A percentile compares a stretch with the other conserved stretches of the same genome.
These are phyloP conservation scores for Cladosporium sp. DNA, from an alignment of 2,329 filamentous ascomycete species.

Conservation along the genomic window DNA sequence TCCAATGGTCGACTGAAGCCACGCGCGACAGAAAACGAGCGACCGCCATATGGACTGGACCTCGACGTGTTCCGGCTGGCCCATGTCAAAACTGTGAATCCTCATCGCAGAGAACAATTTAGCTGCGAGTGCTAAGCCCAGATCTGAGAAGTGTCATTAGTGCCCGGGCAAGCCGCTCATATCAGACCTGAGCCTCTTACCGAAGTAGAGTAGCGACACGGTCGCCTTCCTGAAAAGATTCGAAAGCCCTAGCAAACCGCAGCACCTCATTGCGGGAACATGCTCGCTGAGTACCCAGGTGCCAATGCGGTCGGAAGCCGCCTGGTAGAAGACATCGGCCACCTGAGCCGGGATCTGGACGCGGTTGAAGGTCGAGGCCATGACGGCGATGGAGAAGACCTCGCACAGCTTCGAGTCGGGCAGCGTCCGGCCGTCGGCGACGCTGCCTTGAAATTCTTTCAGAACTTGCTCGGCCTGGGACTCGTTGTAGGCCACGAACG, in stretches of 20 bases:
- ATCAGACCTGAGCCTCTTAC: not conserved
- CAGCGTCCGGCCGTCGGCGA: not conserved
- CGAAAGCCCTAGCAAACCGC: not conserved
- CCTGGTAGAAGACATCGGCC: not conserved
- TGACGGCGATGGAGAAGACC: not conserved
- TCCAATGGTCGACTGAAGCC: conserved; percentile 8
- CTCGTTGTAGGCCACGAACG: not conserved
- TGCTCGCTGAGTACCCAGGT: not conserved
- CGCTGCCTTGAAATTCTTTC: not conserved
- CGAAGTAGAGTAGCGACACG: conserved; percentile 5
- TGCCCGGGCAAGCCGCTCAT: not conserved
- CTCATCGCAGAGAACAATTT: not conserved
- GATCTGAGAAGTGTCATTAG: not conserved
- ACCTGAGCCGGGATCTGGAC: not conserved
- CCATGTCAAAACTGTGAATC: not conserved
- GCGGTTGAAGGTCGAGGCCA: conserved; percentile 1
- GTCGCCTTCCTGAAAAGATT: conserved; percentile 5
- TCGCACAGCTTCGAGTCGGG: not conserved
- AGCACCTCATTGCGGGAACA: not conserved
- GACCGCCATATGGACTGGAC: conserved; percentile 4
- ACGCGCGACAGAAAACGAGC: conserved; percentile 1
- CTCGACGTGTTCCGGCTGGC: not conserved
- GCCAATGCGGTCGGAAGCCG: not conserved
- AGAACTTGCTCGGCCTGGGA: not conserved
- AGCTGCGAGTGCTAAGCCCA: not conserved